Conservation (phyloP, 2,329 filamentous ascomycete species). For the Alternaria sp. region DNA sequence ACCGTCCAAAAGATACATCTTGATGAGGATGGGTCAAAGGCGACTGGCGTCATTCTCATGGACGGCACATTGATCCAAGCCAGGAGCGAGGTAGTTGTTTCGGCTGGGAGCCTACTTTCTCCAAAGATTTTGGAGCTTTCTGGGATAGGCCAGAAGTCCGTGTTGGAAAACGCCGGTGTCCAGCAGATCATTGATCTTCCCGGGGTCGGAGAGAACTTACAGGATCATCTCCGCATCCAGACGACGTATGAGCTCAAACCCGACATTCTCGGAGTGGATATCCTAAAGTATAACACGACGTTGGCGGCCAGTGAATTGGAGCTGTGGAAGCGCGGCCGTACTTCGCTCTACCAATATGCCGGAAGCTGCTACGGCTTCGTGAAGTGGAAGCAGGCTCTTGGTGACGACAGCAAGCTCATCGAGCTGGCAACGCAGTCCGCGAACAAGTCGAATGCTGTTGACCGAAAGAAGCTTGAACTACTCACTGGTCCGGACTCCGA, state of each 20-base stretch:
- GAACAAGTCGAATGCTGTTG: constrained; percentile 15
- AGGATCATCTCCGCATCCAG: constrained; percentile 28
- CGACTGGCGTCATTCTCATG: constrained; percentile 35
- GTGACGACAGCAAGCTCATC: constrained; percentile 22
- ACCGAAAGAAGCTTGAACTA: constrained; percentile 40
- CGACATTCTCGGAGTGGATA: constrained; percentile 21
- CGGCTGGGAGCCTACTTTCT: constrained; percentile 25
- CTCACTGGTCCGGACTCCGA: constrained; percentile 28
- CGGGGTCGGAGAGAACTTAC: constrained; percentile 34
- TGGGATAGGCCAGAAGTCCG: constrained; percentile 21
- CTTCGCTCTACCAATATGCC: constrained; percentile 50
- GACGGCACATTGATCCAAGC: constrained; percentile 35
- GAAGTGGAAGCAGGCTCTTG: constrained; percentile 51
- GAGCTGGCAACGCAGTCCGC: constrained; percentile 18
- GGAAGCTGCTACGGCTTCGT: constrained; percentile 50
- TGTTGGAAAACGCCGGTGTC: constrained; percentile 19
- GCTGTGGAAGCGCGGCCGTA: constrained; percentile 38
- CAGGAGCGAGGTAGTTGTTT: constrained; percentile 33
- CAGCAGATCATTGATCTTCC: constrained; percentile 19
- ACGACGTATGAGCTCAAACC: constrained; percentile 26
- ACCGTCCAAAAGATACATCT: constrained; percentile 50
- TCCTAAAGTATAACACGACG: constrained; percentile 29
- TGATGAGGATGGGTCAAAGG: constrained; percentile 10
- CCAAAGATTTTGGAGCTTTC: constrained; percentile 31
- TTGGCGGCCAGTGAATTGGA: constrained; percentile 50